Evolutionary conservation across 352 stramenopile genomes (phyloP), one percentile per base, ranked within the genome.

Genomic region (Saprolegnia parasitica): DNA sequence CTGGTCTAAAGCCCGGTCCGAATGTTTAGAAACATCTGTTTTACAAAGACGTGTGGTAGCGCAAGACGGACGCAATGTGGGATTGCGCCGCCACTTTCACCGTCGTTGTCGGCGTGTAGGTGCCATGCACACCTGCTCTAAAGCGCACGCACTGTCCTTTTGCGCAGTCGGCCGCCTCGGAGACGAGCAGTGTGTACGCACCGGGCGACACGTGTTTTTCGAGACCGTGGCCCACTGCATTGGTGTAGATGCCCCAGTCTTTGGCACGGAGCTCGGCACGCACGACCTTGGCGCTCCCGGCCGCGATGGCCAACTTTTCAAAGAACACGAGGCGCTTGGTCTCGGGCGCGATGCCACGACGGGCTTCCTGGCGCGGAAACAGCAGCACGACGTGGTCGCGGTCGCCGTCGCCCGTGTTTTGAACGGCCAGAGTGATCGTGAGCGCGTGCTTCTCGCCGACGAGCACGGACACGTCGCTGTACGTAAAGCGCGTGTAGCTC

Each of bases 301-400:
- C 42, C 18, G 42, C 42, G 42, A n/a, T n/a, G 10, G 3, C 63
- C 29, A 96, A 81, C 76, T 95, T 95, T 24, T 78, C 67, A 67
- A 93, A 95, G 57, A 84, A 83, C 55, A 86, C 84, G 35, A 96
- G 79, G 70, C 87, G 79, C 76, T 94, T 95, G 46, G 89, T 78
- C 56, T 93, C 86, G 0, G 87, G 84, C 21, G 90, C 77, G 3
- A 86, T 80, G 55, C 86, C 82, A 29, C 73, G 61, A 20, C 82
- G 82, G 58, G 80, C 81, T 40, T 81, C 80, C 65, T 89, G 83
- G 18, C 80, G 82, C 39, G 95, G 73, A 50, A 96, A 90, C 45
- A 96, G 65, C 67, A 96, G 80, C 13, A 93, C 78, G 0, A 73
- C 74, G 64, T 96, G 84, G 50, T 94, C 89, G 11, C 86, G 86